Percentiles rank a stretch among this genome's conserved stretches.
These are phyloP conservation scores for Monilinia vaccinii-corymbosi DNA, from an alignment of 2,329 filamentous ascomycete species.

Conservation along the genomic window DNA sequence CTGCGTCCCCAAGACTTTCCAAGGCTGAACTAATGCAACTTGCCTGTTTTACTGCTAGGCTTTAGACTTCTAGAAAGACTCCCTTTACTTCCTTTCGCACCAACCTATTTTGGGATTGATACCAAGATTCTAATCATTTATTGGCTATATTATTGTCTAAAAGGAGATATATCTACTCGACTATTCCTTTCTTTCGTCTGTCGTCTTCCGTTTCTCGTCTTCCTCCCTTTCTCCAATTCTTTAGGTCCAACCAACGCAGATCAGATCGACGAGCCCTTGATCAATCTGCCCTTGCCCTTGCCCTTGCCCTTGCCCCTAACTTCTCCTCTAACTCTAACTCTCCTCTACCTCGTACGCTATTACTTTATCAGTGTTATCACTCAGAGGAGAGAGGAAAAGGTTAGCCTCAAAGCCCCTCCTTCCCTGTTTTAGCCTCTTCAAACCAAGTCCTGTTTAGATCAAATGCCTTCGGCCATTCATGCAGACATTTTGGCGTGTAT, in stretches of 20 bases:
- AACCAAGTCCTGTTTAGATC: too few species aligned
- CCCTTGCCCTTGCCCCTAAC: background rate
- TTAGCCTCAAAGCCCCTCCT: background rate
- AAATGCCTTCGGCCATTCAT: slow-evolving; percentile 12
- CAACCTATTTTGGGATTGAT: too few species aligned
- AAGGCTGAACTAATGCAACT: background rate
- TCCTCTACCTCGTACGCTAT: background rate
- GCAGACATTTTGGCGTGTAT: slow-evolving; percentile 8
- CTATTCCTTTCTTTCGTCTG: too few species aligned
- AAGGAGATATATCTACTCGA: too few species aligned
- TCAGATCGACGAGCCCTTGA: too few species aligned
- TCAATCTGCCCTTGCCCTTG: background rate
- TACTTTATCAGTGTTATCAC: background rate
- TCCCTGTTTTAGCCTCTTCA: too few species aligned
- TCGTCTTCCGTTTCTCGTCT: background rate
- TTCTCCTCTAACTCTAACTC: background rate
- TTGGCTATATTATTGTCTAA: too few species aligned
- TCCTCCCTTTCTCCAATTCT: background rate
- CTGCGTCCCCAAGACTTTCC: slow-evolving; percentile 5
- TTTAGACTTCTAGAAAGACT: slow-evolving; percentile 1
- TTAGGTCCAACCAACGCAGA: too few species aligned
- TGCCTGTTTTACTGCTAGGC: slow-evolving; percentile 1
- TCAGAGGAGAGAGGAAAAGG: background rate
- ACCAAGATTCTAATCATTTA: too few species aligned
- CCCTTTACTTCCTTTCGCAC: too few species aligned